Base-by-base conservation (phyloP, 129 eudicot species). In the Pulicaria dysenterica region DNA sequence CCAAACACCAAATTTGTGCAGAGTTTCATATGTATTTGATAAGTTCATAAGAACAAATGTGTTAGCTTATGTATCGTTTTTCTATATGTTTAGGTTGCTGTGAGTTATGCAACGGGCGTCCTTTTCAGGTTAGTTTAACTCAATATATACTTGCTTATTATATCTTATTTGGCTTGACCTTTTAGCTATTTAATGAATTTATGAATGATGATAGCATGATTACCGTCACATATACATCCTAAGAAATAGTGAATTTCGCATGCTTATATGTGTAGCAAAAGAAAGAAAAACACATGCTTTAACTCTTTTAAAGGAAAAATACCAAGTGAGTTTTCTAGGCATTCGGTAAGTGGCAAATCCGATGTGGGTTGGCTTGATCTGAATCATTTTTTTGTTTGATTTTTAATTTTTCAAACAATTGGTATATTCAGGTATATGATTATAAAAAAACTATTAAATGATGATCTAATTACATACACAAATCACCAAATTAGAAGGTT, bases 41-140 rank as follows among this genome's bases (percentile, higher is more conserved):
- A 17, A 64, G 63, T 66, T 62, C 42, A 31, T 75, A n/a, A 44
- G 24, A 31, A 58, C 7, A 34, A 36, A 4, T 19, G 8, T 55
- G 64, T 45, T 69, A 39, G 50, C 83, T 79, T 64, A 66, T 72
- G 67, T 48, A 59, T 72, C 44, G 58, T 81, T 12, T 54, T 62
- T 47, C 9, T 72, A 9, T 55, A 50, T 77, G 54, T 74, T 3
- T 73, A 92, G 98, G 98, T 90, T 81, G 98, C 98, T 59, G 80
- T 89, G 78, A 92, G 98, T 72, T 92, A 92, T 73, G 91, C 86
- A 50, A 74, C 79, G 7, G 98, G 98, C 78, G 95, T 92, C 36
- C 78, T 79, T 83, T 92, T 87, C 88, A 92, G 98, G 98, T 92
- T 69, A 69, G 83, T 73, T 75, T 69, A 31, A 16, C 31, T 24